These are phyloP conservation scores for Botrytis sinoallii DNA, from an alignment of 2,329 filamentous ascomycete species.

Conservation along the genomic window DNA sequence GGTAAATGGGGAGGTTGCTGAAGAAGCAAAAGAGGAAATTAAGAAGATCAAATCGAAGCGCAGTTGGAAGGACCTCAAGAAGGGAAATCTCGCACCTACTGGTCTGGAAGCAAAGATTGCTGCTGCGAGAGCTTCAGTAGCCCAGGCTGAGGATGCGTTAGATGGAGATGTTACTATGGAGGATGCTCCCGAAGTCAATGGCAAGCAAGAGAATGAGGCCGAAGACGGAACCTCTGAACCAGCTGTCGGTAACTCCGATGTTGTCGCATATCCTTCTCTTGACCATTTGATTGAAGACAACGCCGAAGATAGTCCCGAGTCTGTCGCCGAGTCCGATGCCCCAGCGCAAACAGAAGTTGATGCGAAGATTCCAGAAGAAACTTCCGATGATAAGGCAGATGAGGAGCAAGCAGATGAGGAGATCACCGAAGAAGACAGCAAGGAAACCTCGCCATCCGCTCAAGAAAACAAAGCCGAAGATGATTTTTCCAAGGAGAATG, in stretches of 20 bases:
- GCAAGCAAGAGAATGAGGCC: neutral
- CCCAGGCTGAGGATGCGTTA: neutral
- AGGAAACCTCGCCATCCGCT: neutral
- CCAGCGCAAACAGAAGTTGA: neutral
- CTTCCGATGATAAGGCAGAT: neutral
- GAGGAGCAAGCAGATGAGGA: constrained; percentile 1
- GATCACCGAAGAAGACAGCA: neutral
- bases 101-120: constrained; percentile 5
- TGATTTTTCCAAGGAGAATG: neutral
- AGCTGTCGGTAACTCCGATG: neutral
- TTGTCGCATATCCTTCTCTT: constrained; percentile 4
- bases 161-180: constrained; percentile 5
- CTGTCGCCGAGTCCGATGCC: neutral
- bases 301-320: neutral
- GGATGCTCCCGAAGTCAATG: neutral
- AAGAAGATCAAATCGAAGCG: constrained; percentile 11
- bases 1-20: neutral
- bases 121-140: constrained; percentile 1
- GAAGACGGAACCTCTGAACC: neutral
- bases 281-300: constrained; percentile 5
- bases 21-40: neutral
- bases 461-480: neutral
- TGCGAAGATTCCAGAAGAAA: neutral
- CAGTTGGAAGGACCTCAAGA: constrained; percentile 5
- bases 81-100: neutral